Conservation (phyloP, 257 asterid genomes). For the Rubia yunnanensis region DNA sequence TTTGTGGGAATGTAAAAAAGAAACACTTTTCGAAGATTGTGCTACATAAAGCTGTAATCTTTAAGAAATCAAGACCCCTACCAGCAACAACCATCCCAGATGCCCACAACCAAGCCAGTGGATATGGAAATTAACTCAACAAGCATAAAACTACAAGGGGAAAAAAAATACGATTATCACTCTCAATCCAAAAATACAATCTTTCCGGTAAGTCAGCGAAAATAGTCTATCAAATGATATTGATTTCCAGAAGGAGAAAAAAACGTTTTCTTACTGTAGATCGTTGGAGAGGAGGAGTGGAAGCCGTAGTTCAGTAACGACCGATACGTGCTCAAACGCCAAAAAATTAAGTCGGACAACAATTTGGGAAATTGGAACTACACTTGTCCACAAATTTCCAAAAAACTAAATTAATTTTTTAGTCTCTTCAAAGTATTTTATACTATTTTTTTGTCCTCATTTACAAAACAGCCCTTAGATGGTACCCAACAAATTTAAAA, state of each 20-base stretch:
- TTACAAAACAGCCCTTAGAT: no score
- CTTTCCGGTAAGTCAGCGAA: background rate
- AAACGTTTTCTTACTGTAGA: background rate
- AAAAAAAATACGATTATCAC: background rate
- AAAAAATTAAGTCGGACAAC: background rate
- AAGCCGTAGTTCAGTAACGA: background rate
- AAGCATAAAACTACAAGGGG: background rate
- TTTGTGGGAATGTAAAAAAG: background rate
- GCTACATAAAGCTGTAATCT: background rate
- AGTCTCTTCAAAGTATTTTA: no score
- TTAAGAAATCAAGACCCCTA: background rate
- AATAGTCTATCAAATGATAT: background rate
- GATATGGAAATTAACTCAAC: background rate
- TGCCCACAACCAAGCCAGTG: background rate
- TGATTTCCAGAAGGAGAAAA: background rate
- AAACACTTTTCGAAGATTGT: background rate
- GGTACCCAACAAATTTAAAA: no score
- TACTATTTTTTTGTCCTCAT: no score
- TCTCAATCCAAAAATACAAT: background rate
- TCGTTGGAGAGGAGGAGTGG: background rate
- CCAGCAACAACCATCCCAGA: background rate
- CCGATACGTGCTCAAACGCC: background rate
- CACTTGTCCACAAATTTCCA: no score
- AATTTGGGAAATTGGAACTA: background rate
- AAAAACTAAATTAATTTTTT: no score